Percentiles rank a stretch among this genome's conserved stretches.
These are phyloP conservation scores for Caloboletus firmus DNA, from an alignment of 1,284 basidiomycete genomes.

Conservation along the genomic window DNA sequence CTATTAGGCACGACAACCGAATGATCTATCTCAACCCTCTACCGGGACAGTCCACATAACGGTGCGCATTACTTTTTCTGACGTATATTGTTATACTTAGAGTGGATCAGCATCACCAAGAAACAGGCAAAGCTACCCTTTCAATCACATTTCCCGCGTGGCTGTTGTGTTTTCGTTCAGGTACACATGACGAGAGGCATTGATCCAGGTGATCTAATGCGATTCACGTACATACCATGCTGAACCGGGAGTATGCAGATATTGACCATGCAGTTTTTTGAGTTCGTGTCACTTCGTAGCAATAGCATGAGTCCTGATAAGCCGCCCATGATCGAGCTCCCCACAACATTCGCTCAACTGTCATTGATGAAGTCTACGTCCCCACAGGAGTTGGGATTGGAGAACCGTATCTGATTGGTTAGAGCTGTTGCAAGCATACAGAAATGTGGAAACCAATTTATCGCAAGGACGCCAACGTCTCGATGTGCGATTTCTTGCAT, in stretches of 20 bases:
- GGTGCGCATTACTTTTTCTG: neutral
- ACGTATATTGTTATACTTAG: neutral
- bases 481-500: too few species aligned
- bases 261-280: neutral
- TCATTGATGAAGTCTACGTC: neutral
- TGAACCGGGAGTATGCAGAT: neutral
- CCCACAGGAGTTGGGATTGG: neutral
- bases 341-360: neutral
- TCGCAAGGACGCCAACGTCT: too few species aligned
- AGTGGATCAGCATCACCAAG: neutral
- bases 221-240: neutral
- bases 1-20: neutral
- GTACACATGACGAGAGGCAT: neutral
- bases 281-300: neutral
- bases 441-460: too few species aligned
- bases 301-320: neutral
- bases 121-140: neutral
- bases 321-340: neutral
- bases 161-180: neutral
- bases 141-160: neutral
- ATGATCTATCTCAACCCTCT: neutral
- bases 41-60: neutral
- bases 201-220: neutral
- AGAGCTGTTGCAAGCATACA: too few species aligned
- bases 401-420: neutral